Percentiles rank a stretch among this genome's conserved stretches.
Evolutionary conservation across 805 yeast species (phyloP).

Genomic region (Cyberlindnera saturnus): DNA sequence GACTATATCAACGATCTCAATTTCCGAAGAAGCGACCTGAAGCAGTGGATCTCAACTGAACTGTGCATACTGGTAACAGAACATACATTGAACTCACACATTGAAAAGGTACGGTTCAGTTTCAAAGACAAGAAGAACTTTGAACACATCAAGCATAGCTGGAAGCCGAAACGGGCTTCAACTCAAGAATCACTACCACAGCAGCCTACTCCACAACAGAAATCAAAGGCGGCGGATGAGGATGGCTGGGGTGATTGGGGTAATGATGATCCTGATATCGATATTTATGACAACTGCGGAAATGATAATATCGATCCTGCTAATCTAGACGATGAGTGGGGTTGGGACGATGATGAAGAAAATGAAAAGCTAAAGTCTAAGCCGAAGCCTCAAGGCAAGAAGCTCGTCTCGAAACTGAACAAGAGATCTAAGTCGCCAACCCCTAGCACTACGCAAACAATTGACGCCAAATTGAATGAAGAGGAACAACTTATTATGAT

Average conservation of each 20-base stretch:
- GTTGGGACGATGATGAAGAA: conserved; percentile 1
- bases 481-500: neutral
- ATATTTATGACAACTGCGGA: neutral
- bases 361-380: conserved; percentile 2
- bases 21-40: conserved; percentile 17
- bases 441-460: conserved; percentile 6
- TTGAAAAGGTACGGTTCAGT: conserved; percentile 12
- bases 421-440: conserved; percentile 9
- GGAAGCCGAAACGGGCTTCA: neutral
- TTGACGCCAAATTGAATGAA: neutral
- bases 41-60: conserved; percentile 20
- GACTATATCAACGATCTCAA: conserved; percentile 9
- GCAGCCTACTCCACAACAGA: neutral
- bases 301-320: neutral
- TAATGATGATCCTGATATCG: conserved; percentile 12
- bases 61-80: conserved; percentile 16
- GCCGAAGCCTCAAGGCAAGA: conserved; percentile 3
- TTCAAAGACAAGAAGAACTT: conserved; percentile 1
- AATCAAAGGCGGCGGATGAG: conserved; percentile 1
- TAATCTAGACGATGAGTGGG: neutral
- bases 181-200: neutral
- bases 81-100: conserved; percentile 16
- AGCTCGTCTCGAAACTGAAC: conserved; percentile 17
- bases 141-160: neutral
- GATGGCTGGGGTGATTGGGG: conserved; percentile 23